Evolutionary conservation across 192 early-diverging fungal species (phyloP).

Genomic region (Backusella morwellensis): DNA sequence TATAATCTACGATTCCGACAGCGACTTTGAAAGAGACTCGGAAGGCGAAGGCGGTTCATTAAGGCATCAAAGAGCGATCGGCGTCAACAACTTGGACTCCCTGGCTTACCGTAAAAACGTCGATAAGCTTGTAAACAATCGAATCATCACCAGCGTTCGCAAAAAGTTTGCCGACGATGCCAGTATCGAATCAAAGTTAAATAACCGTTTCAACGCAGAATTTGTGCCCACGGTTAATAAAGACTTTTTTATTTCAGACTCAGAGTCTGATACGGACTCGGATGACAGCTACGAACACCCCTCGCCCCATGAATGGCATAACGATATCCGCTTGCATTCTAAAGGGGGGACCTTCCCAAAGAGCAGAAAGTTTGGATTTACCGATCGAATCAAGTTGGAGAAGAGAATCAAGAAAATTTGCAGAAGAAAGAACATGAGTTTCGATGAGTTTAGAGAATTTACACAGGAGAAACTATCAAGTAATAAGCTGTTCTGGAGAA

Average conservation of each 20-base stretch:
- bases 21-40: neutral
- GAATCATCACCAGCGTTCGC: neutral
- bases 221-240: neutral
- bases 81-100: neutral
- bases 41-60: neutral
- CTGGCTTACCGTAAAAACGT: neutral
- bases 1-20: neutral
- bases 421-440: neutral
- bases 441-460: neutral
- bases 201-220: neutral
- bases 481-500: neutral
- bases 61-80: neutral
- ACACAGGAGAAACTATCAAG: neutral
- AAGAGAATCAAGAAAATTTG: constrained; percentile 13
- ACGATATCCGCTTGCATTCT: neutral
- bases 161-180: neutral
- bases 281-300: neutral
- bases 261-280: constrained; percentile 8
- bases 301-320: neutral
- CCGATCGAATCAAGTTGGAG: neutral
- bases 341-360: neutral
- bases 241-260: neutral
- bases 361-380: neutral
- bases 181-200: neutral
- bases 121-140: neutral